phyloP scores from a whole-genome alignment of 2,329 filamentous ascomycete species.

The Sporothrix globosa region DNA sequence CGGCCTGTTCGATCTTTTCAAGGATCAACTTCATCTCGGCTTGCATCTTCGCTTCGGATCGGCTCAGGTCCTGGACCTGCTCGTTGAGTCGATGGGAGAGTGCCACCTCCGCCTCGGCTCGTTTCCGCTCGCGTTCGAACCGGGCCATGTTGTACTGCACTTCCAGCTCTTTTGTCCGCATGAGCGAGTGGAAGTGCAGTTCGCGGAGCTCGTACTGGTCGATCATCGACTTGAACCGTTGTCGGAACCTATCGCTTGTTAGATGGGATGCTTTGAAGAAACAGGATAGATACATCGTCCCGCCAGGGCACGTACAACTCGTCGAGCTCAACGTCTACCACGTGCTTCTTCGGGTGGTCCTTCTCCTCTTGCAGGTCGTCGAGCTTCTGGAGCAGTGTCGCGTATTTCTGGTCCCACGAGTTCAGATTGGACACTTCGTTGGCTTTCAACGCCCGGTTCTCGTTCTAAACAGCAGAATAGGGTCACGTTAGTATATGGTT shows the following conservation, averaged over 20 bases:
- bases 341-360: conserved; percentile 77
- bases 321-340: conserved; percentile 84
- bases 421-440: conserved; percentile 80
- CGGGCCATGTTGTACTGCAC: conserved; percentile 89
- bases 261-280: conserved; percentile 36
- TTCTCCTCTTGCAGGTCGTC: conserved; percentile 88
- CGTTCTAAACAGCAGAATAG: conserved; percentile 60
- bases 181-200: conserved; percentile 86
- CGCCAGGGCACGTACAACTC: conserved; percentile 67
- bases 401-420: conserved; percentile 83
- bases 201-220: conserved; percentile 97
- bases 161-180: conserved; percentile 94
- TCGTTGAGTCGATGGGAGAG: conserved; percentile 83
- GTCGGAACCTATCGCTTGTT: conserved; percentile 65
- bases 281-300: background rate
- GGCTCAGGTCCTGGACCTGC: conserved; percentile 93
- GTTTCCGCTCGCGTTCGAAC: conserved; percentile 86
- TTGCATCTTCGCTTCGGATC: conserved; percentile 90
- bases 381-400: conserved; percentile 77
- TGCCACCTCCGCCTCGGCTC: conserved; percentile 76
- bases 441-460: conserved; percentile 89
- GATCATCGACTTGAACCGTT: conserved; percentile 89
- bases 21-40: conserved; percentile 98
- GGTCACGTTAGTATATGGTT: background rate
- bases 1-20: conserved; percentile 99